phyloP scores from a whole-genome alignment of 2,329 filamentous ascomycete species.

The Claviceps paspali region DNA sequence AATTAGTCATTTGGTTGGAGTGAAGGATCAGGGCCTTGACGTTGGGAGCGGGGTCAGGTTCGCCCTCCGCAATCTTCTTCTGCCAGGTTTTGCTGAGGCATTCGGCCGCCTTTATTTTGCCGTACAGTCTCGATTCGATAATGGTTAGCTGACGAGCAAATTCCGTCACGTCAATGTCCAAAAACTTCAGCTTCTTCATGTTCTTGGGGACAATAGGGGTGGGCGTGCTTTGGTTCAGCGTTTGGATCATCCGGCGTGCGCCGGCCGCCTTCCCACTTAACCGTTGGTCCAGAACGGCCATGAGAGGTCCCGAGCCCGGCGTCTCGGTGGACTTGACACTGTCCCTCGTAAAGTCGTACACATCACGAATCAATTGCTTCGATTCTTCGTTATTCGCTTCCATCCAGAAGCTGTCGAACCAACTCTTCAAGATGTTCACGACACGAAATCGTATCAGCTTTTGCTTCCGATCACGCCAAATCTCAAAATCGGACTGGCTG shows the following conservation, averaged over 20 bases:
- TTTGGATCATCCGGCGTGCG: constrained; percentile 74
- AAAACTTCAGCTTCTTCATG: constrained; percentile 98
- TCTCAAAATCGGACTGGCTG: constrained; percentile 58
- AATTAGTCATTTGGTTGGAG: constrained; percentile 97
- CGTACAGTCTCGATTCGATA: constrained; percentile 87
- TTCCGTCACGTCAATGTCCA: constrained; percentile 90
- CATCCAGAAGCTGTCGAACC: constrained; percentile 99
- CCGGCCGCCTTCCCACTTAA: constrained; percentile 77
- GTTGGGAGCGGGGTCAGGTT: constrained; percentile 77
- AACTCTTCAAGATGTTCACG: constrained; percentile 94
- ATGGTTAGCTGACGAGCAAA: constrained; percentile 97
- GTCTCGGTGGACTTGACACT: constrained; percentile 89
- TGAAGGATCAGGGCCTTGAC: constrained; percentile 94
- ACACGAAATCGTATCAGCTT: constrained; percentile 92
- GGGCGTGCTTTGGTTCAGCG: constrained; percentile 67
- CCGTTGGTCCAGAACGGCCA: constrained; percentile 78
- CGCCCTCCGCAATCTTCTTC: constrained; percentile 74
- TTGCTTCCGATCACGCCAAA: constrained; percentile 88
- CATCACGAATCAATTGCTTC: constrained; percentile 70
- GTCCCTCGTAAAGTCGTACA: constrained; percentile 82
- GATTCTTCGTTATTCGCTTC: constrained; percentile 76
- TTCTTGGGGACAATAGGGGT: constrained; percentile 92
- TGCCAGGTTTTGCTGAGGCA: constrained; percentile 99
- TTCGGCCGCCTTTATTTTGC: constrained; percentile 89
- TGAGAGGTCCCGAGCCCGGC: constrained; percentile 69